Percentiles rank a stretch among this genome's conserved stretches.
Evolutionary conservation across 1,284 basidiomycete genomes (phyloP).

Genomic region (Tylopilus orsonianus): DNA sequence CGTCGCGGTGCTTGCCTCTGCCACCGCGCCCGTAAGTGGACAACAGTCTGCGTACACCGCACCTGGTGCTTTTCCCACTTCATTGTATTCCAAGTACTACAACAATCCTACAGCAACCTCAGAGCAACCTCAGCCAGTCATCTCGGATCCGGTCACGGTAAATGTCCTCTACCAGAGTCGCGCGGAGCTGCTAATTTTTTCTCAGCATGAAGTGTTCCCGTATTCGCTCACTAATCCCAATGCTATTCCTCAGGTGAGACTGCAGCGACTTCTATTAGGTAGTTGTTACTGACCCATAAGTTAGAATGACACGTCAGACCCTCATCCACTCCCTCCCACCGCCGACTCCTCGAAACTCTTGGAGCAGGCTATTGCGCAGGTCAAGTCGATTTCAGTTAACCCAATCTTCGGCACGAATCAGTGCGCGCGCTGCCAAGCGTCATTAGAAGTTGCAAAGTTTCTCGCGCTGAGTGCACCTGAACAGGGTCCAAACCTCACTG

Average conservation of each 20-base stretch:
- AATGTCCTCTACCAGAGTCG: slow-evolving; percentile 11
- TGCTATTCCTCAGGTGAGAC: slow-evolving; percentile 46
- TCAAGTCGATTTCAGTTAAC: slow-evolving; percentile 52
- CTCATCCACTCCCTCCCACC: slow-evolving; percentile 60
- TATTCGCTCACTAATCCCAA: slow-evolving; percentile 59
- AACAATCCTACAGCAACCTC: slow-evolving; percentile 69
- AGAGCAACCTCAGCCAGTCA: slow-evolving; percentile 67
- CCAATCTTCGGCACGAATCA: slow-evolving; percentile 48
- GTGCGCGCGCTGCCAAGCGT: slow-evolving; percentile 64
- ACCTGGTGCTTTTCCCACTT: slow-evolving; percentile 65
- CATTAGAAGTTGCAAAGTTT: slow-evolving; percentile 65
- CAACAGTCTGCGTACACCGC: slow-evolving; percentile 52
- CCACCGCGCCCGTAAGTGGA: slow-evolving; percentile 8
- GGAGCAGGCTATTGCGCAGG: slow-evolving; percentile 51
- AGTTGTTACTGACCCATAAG: neutral
- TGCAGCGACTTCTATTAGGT: neutral
- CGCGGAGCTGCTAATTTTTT: neutral
- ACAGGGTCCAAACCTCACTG: slow-evolving; percentile 56
- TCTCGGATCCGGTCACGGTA: slow-evolving; percentile 67
- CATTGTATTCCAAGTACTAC: slow-evolving; percentile 62
- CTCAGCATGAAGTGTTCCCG: slow-evolving; percentile 56
- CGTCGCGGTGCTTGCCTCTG: slow-evolving; percentile 8
- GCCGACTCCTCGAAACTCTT: slow-evolving; percentile 46
- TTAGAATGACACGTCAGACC: slow-evolving; percentile 58
- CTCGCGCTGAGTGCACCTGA: slow-evolving; percentile 65